Conservation (phyloP, 257 asterid genomes). For the Solanum raphanifolium region DNA sequence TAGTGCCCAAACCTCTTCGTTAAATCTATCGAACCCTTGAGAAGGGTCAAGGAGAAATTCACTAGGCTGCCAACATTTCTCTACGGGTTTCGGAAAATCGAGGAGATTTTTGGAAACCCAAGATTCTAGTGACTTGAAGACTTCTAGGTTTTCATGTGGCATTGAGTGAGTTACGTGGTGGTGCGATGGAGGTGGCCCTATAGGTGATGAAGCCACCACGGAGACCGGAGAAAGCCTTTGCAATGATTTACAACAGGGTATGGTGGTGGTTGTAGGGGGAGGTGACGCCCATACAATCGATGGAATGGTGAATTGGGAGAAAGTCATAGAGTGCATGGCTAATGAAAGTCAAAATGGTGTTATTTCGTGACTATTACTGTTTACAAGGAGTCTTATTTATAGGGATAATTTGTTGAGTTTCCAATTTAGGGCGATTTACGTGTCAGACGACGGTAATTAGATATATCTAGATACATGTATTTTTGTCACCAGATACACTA, state of each 20-base stretch:
- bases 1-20: constrained; percentile 15
- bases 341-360: neutral
- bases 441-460: too few relatives aligned
- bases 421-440: too few relatives aligned
- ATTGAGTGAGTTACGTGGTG: constrained; percentile 9
- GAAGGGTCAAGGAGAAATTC: constrained; percentile 28
- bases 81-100: constrained; percentile 21
- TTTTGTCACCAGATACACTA: too few relatives aligned
- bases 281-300: neutral
- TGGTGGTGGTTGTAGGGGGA: neutral
- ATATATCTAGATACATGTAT: too few relatives aligned
- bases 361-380: neutral
- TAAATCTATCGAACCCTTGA: neutral
- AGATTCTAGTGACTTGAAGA: constrained; percentile 24
- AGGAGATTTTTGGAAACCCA: constrained; percentile 19
- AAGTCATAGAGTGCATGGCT: constrained; percentile 4
- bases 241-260: neutral
- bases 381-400: neutral
- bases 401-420: too few relatives aligned
- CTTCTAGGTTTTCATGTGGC: constrained; percentile 14
- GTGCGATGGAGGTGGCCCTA: neutral
- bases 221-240: neutral
- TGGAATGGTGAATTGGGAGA: neutral
- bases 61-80: constrained; percentile 31
- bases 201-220: neutral